Conservation (phyloP, 257 asterid species). For the Solanum acaule region DNA sequence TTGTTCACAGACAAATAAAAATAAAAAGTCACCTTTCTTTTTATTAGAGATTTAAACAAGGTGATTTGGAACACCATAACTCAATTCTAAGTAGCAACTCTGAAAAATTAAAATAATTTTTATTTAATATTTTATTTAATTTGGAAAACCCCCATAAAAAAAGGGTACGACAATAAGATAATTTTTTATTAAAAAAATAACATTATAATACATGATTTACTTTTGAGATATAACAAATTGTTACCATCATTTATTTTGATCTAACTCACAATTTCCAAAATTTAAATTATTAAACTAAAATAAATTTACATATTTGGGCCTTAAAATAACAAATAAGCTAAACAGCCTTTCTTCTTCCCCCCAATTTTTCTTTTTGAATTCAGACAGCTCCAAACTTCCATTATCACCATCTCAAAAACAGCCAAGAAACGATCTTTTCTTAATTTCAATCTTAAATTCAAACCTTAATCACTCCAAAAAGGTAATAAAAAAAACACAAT, state of each 20-base stretch:
- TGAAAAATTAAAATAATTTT: no score
- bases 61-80: no score
- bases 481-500: background rate
- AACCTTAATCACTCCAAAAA: slow-evolving; percentile 10
- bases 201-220: background rate
- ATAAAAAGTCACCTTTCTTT: no score
- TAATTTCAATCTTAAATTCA: background rate
- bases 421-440: background rate
- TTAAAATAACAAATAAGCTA: background rate
- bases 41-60: no score
- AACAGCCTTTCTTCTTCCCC: background rate
- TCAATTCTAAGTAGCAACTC: no score
- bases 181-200: background rate
- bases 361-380: slow-evolving; percentile 11
- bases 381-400: slow-evolving; percentile 16
- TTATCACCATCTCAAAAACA: background rate
- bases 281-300: background rate
- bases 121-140: no score
- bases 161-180: no score
- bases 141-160: no score
- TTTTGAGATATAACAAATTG: background rate
- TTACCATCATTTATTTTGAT: no score
- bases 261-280: background rate
- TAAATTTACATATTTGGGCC: background rate
- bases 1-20: no score